Evolutionary conservation across 352 stramenopile species (phyloP).

Genomic region (Peronospora belbahrii): DNA sequence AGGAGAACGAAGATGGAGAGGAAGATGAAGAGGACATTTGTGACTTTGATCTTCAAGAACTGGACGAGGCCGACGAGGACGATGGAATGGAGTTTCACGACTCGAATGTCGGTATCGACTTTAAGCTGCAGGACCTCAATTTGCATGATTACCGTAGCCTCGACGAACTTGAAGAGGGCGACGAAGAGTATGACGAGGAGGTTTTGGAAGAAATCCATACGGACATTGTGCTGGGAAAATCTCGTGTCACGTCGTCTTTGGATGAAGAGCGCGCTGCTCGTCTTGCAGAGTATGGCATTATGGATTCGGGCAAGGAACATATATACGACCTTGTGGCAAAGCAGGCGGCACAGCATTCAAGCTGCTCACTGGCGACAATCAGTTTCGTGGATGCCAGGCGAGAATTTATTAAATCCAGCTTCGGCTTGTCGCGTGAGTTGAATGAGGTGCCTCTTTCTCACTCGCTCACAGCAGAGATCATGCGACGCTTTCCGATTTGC

Average conservation of each 20-base stretch:
- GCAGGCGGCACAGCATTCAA: constrained; percentile 41
- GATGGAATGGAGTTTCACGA: constrained; percentile 37
- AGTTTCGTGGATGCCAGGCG: constrained; percentile 54
- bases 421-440: constrained; percentile 26
- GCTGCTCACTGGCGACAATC: constrained; percentile 46
- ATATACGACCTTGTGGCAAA: constrained; percentile 52
- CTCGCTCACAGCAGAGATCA: constrained; percentile 48
- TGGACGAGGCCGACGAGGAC: constrained; percentile 28
- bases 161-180: constrained; percentile 30
- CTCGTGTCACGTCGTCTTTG: constrained; percentile 7
- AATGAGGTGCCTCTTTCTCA: constrained; percentile 43
- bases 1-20: constrained; percentile 26
- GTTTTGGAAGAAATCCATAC: constrained; percentile 41
- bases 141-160: constrained; percentile 37
- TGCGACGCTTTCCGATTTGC: constrained; percentile 32
- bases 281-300: constrained; percentile 44
- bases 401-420: constrained; percentile 54
- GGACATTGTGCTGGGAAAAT: constrained; percentile 16
- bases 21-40: constrained; percentile 17
- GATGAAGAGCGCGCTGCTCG: constrained; percentile 36
- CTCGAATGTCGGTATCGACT: constrained; percentile 32
- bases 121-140: constrained; percentile 32
- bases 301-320: constrained; percentile 45
- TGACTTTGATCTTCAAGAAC: constrained; percentile 24
- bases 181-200: constrained; percentile 43